Evolutionary conservation across 164 flowering plant genomes (phyloP), one percentile per base, ranked within the genome.

Genomic region (Umbilicus rupestris): DNA sequence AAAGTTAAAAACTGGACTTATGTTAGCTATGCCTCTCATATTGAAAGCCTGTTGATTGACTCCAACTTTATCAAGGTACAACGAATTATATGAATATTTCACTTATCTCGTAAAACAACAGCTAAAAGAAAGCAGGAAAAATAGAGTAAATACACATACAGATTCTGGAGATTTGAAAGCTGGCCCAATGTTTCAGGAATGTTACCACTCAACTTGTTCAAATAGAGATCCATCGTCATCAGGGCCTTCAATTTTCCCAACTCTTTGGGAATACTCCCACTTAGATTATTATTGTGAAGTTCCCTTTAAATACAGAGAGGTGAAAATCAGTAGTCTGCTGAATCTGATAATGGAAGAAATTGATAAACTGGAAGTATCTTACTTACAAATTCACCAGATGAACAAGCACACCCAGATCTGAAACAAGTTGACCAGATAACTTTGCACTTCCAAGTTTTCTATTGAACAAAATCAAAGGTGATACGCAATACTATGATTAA

Each of bases 381-480:
- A 76, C 93, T 82, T 74, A 89, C 96, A 89, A 75, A 69, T 84
- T 86, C 65, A 83, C 91, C 45, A 89, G 83, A 19, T 72, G 79
- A 64, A 83, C 82, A 10, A 89, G 85, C 76, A 77, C 82, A 57
- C 88, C 96, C 35, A 89, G 58, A 66, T 89, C 85, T 12, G 93
- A 87, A 14, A 86, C 93, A 0, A 89, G 73, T 14, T 60, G 78
- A 26, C 96, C 96, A 0, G 88, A 77, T 64, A 89, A 78, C 73
- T 80, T 79, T 52, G 93, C 89, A 75, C 86, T 87, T 73, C 96
- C 96, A 29, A 89, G 86, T 75, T 87, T 91, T 22, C 96, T 84
- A 81, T 62, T 62, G 22, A 62, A 19, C 37, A 62, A 62, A 29
- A 62, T 14, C 3, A 17, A 62, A 62, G 10, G 35, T 31, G 39